Evolutionary conservation across 306 rosid genomes (phyloP).

Genomic region (Ormosia semicastrata): DNA sequence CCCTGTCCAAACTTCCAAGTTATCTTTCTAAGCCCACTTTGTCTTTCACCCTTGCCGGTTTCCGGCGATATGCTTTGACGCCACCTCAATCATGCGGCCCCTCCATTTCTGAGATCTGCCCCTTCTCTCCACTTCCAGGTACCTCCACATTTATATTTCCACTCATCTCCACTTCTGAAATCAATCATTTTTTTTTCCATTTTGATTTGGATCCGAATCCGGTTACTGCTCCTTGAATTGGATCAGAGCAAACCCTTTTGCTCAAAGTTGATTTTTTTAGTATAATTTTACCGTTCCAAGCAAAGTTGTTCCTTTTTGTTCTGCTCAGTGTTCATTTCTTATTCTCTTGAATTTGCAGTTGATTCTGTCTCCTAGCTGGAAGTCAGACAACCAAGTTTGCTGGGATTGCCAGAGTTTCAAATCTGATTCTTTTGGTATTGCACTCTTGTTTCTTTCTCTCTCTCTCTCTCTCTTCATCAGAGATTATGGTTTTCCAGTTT

Average conservation of each 20-base stretch:
- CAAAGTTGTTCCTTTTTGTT: not conserved
- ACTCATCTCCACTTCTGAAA: not conserved
- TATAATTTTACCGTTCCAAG: conserved; percentile 2
- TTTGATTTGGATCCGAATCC: conserved; percentile 39
- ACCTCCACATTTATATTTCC: conserved; percentile 20
- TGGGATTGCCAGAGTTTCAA: conserved; percentile 22
- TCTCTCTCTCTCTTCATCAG: conserved; percentile 20
- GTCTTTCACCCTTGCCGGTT: conserved; percentile 21
- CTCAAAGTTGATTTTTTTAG: not conserved
- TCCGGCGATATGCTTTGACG: conserved; percentile 46
- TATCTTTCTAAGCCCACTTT: conserved; percentile 12
- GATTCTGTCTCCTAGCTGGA: conserved; percentile 37
- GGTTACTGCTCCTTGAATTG: conserved; percentile 21
- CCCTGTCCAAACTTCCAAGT: conserved; percentile 33
- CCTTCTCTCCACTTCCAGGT: conserved; percentile 42
- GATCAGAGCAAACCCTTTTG: conserved; percentile 40
- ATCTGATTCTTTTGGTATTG: conserved; percentile 33
- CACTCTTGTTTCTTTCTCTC: not conserved
- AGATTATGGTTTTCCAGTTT: conserved; percentile 28
- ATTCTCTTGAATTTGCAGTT: conserved; percentile 45
- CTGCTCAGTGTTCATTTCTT: not conserved
- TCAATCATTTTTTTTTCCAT: not conserved
- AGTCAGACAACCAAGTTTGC: conserved; percentile 21
- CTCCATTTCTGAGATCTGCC: conserved; percentile 42
- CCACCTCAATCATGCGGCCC: conserved; percentile 23